A percentile compares a stretch with the other conserved stretches of the same genome.
These are phyloP conservation scores for Pseudopithomyces maydicus DNA, from an alignment of 2,329 filamentous ascomycete species.

Conservation along the genomic window DNA sequence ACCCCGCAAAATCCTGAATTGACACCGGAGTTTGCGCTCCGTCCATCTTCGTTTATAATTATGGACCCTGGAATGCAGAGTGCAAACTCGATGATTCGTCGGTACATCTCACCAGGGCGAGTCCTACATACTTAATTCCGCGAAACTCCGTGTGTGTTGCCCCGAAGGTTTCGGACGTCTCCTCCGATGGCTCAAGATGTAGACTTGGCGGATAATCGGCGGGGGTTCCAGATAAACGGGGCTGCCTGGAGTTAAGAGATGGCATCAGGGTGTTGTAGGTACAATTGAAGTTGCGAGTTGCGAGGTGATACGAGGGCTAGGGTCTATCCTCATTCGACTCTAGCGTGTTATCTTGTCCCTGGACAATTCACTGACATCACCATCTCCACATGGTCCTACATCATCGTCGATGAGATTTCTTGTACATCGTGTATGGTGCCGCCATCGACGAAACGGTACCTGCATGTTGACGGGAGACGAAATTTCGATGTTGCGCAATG, in stretches of 20 bases:
- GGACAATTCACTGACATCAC: slow-evolving; percentile 4
- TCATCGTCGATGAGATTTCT: slow-evolving; percentile 1
- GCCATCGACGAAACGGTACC: slow-evolving; percentile 8
- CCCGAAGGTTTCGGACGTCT: background rate
- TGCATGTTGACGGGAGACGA: slow-evolving; percentile 1
- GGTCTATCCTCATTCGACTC: background rate
- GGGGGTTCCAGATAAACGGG: too few relatives aligned
- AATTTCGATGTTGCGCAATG: background rate
- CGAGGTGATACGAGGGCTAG: too few relatives aligned
- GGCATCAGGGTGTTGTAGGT: background rate
- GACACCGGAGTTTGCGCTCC: background rate
- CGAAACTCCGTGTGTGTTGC: background rate
- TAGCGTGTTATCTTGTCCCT: background rate
- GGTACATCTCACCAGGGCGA: background rate
- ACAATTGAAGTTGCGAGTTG: background rate
- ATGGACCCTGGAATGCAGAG: background rate
- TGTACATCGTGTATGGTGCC: background rate
- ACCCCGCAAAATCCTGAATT: too few relatives aligned
- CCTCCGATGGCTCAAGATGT: background rate
- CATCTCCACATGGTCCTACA: background rate
- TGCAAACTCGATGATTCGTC: background rate
- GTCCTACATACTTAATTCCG: background rate
- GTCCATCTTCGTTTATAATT: background rate
- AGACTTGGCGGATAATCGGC: too few relatives aligned
- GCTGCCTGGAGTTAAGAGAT: too few relatives aligned